Conservation (phyloP, 768 basidiomycete genomes). For the Mycena indigotica region DNA sequence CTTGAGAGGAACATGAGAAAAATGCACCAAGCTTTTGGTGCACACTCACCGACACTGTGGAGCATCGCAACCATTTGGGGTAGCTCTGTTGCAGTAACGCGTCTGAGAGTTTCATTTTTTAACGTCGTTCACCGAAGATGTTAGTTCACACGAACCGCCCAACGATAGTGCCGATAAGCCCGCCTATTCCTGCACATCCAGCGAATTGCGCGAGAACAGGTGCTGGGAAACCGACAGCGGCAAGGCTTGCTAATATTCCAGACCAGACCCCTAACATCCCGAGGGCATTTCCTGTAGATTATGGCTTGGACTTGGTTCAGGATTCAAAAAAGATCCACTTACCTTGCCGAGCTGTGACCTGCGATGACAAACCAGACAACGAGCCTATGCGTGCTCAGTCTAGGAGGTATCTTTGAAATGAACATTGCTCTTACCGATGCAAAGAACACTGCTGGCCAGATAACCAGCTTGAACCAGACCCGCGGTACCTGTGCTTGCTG, state of each 20-base stretch:
- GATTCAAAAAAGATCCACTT: background rate
- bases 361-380: conserved; percentile 76
- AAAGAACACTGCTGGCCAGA: conserved; percentile 80
- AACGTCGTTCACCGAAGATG: background rate
- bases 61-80: conserved; percentile 82
- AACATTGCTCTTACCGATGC: conserved; percentile 57
- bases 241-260: conserved; percentile 78
- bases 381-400: conserved; percentile 52
- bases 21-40: too few species aligned
- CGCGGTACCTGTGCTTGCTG: conserved; percentile 81
- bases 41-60: conserved; percentile 59
- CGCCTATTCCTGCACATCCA: conserved; percentile 75
- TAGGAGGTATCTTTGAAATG: background rate
- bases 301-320: background rate
- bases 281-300: conserved; percentile 56
- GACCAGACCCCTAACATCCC: conserved; percentile 84
- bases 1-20: conserved; percentile 29
- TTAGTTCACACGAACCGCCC: conserved; percentile 47
- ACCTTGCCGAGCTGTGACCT: conserved; percentile 81
- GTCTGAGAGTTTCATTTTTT: conserved; percentile 35
- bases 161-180: conserved; percentile 66
- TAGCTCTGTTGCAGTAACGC: conserved; percentile 85
- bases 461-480: conserved; percentile 90
- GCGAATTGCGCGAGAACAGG: conserved; percentile 79
- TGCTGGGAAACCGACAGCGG: conserved; percentile 80